Evolutionary conservation across 148 eudicot genomes (phyloP), one percentile per base, ranked within the genome.

Genomic region (Selenicereus undatus): DNA sequence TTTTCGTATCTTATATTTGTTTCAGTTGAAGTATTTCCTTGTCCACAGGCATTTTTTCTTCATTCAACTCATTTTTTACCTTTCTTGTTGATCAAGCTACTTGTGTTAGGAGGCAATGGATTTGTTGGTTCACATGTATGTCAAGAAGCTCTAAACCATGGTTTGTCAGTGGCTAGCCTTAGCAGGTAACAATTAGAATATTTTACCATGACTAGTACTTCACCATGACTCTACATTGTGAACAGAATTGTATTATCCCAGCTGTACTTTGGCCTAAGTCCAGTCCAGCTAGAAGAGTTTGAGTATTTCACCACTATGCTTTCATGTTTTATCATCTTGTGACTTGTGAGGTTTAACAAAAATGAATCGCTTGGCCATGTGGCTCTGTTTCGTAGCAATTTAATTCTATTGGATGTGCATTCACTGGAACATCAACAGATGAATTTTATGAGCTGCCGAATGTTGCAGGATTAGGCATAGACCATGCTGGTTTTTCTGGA

Each of bases 121-220:
- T 93, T 91, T 79, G 95, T 93, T 80, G 97, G 97, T 60, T 93
- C 97, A 60, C 93, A 93, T 85, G 80, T 93, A 45, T 91, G 93
- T 86, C 87, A 91, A 83, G 93, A 89, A 88, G 97, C 95, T 51
- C 64, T 91, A 66, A 83, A 86, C 45, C 90, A 86, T 66, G 95
- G 95, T 17, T 72, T 93, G 62, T 82, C 90, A 13, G 93, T 93
- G 76, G 91, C 90, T 72, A 93, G 97, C 83, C 91, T 93, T 73
- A 93, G 93, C 93, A 93, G 97, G 97, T 91, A 89, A 60, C 92
- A 93, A 93, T 94, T 91, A 88, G 43, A 22, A 5, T 73, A 50
- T 58, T 48, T 10, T 24, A 43, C 66, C 51, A 58, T 51, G 54
- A 74, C 13, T 83, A 4, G 3, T 39, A 39, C 43, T 48, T 10